Conservation (phyloP, 352 stramenopile genomes). For the Pythium brachiatum region DNA sequence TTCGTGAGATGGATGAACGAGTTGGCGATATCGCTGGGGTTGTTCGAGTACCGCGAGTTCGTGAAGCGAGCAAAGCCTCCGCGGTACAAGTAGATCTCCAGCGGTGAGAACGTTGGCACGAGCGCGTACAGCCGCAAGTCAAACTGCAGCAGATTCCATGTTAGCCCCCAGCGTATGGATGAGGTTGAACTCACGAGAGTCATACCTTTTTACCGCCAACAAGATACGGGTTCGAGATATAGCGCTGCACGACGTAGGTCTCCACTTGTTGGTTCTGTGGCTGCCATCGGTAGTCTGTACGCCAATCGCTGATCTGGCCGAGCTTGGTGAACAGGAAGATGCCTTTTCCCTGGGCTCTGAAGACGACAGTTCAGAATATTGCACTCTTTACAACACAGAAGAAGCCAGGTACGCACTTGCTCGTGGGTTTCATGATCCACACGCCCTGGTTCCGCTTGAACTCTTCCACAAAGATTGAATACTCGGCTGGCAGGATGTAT, state of each 20-base stretch:
- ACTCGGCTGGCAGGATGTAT: slow-evolving; percentile 93
- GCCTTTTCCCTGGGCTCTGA: slow-evolving; percentile 83
- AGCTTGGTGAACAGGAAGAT: slow-evolving; percentile 96
- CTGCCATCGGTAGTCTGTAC: slow-evolving; percentile 83
- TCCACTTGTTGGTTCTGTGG: slow-evolving; percentile 82
- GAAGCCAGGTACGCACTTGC: slow-evolving; percentile 73
- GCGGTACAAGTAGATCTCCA: slow-evolving; percentile 92
- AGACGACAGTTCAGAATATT: too few relatives aligned
- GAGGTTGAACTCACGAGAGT: too few relatives aligned
- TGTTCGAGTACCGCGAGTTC: slow-evolving; percentile 89
- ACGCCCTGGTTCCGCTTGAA: slow-evolving; percentile 90
- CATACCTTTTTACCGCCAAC: slow-evolving; percentile 91
- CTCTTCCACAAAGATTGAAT: slow-evolving; percentile 94
- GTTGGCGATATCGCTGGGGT: slow-evolving; percentile 87
- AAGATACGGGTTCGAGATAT: slow-evolving; percentile 93
- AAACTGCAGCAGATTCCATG: too few relatives aligned
- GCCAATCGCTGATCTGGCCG: slow-evolving; percentile 92
- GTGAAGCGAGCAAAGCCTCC: slow-evolving; percentile 91
- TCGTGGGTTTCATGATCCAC: slow-evolving; percentile 97
- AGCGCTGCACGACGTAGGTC: slow-evolving; percentile 93
- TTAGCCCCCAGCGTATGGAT: too few relatives aligned
- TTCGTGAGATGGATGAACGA: slow-evolving; percentile 95
- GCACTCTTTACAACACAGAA: too few relatives aligned
- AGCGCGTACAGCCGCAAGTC: slow-evolving; percentile 92
- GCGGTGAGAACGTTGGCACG: slow-evolving; percentile 89